Base-by-base conservation (phyloP, 805 yeast species). In the Sugiyamaella marilandica region DNA sequence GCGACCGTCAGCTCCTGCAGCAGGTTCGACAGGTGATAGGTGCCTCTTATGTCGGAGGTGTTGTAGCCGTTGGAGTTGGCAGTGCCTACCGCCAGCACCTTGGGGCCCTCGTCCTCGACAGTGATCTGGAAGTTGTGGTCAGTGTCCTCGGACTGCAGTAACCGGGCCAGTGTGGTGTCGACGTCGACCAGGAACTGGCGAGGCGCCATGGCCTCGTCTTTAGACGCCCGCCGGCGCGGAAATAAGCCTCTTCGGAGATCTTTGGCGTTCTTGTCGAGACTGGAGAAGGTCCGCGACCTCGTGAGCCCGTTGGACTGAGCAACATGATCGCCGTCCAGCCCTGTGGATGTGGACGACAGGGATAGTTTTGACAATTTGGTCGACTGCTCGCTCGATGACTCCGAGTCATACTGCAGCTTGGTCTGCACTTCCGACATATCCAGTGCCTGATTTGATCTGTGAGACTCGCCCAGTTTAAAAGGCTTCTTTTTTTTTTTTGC, bases 1-100 rank as follows among this genome's bases (percentile, higher is more conserved):
- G 97, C 97, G 55, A 89, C 82, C 0, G 96, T 88, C 58, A 90
- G 74, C 68, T 90, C 97, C 70, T 90, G 97, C 52, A 90, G 74
- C 37, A 91, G 70, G 67, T 91, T 91, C 0, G 94, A 84, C 47
- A 90, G 71, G 91, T 86, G 86, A 64, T 90, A 90, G 0, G 96
- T 90, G 2, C 97, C 97, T 54, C 95, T 73, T 52, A 90, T 77
- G 55, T 84, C 87, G 51, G 79, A 78, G 59, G 80, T 83, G 36
- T 80, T 83, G 70, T 70, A 87, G 1, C 97, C 97, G 62, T 83
- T 81, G 2, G 96, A 88, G 64, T 87, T 86, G 35, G 84, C 88
- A 1, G 97, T 88, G 8, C 94, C 94, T 11, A 87, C 73, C 60
- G 80, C 78, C 54, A 87, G 71, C n/a, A 84, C 88, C 65, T 87